phyloP scores from a whole-genome alignment of 345 rosid genomes.

The Sonneratia alba region DNA sequence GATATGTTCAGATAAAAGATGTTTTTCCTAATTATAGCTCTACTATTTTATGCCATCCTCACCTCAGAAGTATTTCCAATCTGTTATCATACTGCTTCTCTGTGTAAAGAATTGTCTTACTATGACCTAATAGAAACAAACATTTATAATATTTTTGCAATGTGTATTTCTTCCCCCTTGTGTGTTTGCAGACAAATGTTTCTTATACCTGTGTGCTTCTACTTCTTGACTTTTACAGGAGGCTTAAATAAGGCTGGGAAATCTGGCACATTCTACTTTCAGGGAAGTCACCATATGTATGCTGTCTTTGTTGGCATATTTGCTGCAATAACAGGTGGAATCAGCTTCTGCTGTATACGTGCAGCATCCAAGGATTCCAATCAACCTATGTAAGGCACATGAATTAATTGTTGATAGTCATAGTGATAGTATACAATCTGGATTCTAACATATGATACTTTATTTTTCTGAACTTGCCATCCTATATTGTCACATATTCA shows the following conservation, averaged over 20 bases:
- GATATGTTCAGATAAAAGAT: background rate
- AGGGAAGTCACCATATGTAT: conserved; percentile 36
- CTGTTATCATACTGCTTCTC: background rate
- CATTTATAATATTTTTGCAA: background rate
- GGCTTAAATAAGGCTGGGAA: conserved; percentile 23
- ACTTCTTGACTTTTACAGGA: conserved; percentile 14
- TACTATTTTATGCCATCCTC: background rate
- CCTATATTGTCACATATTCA: background rate
- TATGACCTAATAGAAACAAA: background rate
- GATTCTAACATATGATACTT: background rate
- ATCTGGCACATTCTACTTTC: conserved; percentile 12
- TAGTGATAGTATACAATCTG: background rate
- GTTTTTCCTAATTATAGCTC: background rate
- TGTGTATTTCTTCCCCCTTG: background rate
- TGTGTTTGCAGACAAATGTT: background rate
- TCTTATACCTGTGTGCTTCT: background rate
- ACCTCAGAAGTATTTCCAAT: background rate
- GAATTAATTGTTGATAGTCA: background rate
- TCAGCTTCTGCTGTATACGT: conserved; percentile 65
- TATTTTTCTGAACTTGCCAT: background rate
- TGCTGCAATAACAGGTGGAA: conserved; percentile 75
- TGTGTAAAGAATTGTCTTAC: background rate
- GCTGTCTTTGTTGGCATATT: conserved; percentile 54
- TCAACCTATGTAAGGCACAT: conserved; percentile 69
- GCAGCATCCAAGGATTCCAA: conserved; percentile 80